A percentile compares a stretch with the other conserved stretches of the same genome.
These are phyloP conservation scores for Globisporangium okanoganense DNA, from an alignment of 352 stramenopile species.

Conservation along the genomic window DNA sequence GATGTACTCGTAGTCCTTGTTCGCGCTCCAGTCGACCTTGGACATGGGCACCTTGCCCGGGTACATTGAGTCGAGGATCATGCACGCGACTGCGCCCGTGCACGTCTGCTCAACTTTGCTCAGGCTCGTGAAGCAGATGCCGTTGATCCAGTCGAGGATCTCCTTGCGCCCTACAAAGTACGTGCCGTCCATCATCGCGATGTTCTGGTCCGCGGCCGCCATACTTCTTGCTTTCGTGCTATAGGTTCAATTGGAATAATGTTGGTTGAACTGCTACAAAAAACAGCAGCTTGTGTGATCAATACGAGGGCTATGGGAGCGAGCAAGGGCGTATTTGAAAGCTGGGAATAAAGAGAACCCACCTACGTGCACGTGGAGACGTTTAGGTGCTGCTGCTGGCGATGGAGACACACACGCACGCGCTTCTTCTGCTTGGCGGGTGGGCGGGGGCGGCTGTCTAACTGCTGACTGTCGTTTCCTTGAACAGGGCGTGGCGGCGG, in stretches of 20 bases:
- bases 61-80: constrained; percentile 96
- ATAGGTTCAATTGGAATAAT: not conserved
- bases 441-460: constrained; percentile 6
- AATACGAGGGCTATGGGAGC: not conserved
- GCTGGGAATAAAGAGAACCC: not conserved
- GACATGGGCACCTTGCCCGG: constrained; percentile 94
- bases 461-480: constrained; percentile 13
- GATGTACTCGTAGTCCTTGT: constrained; percentile 98
- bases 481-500: constrained; percentile 1
- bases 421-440: constrained; percentile 3
- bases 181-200: constrained; percentile 95
- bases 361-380: not conserved
- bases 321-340: constrained; percentile 1
- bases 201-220: constrained; percentile 80
- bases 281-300: not conserved
- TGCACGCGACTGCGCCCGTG: constrained; percentile 95
- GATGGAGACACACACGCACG: constrained; percentile 2
- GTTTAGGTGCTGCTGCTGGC: not conserved
- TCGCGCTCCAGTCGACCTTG: constrained; percentile 97
- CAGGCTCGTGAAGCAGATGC: constrained; percentile 91
- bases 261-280: not conserved
- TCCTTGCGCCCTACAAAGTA: constrained; percentile 97
- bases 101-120: constrained; percentile 97
- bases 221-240: constrained; percentile 28
- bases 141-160: constrained; percentile 99